Evolutionary conservation across 2,329 filamentous ascomycete genomes (phyloP).

Genomic region (Aspergillus pseudoterreus): DNA sequence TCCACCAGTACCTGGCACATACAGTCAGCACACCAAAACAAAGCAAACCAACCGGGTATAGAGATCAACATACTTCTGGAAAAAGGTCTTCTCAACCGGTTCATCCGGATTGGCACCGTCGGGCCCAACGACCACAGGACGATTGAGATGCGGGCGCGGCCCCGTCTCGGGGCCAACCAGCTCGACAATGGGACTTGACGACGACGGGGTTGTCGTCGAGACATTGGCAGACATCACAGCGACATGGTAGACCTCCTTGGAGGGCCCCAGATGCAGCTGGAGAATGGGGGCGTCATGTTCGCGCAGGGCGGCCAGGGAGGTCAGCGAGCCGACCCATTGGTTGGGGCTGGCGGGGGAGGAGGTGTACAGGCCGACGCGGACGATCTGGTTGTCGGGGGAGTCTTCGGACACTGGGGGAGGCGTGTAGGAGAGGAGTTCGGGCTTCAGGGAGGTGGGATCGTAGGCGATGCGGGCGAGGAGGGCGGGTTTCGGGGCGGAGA

Average conservation of each 20-base stretch:
- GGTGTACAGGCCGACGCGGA: constrained; percentile 52
- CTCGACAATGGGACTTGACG: constrained; percentile 26
- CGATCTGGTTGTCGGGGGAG: constrained; percentile 43
- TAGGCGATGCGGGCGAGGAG: constrained; percentile 41
- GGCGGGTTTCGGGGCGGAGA: constrained; percentile 29
- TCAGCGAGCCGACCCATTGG: constrained; percentile 40
- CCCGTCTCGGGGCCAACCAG: constrained; percentile 31
- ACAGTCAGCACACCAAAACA: no score
- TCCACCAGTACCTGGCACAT: constrained; percentile 44
- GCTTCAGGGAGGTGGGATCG: constrained; percentile 33
- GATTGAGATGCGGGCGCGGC: constrained; percentile 37
- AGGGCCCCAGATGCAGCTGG: constrained; percentile 37
- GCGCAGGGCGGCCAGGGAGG: constrained; percentile 33
- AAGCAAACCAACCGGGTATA: no score
- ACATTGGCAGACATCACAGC: constrained; percentile 28
- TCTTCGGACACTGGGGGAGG: constrained; percentile 24
- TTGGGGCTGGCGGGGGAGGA: constrained; percentile 26
- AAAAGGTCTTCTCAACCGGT: constrained; percentile 40
- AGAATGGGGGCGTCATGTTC: constrained; percentile 28
- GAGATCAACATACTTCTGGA: constrained; percentile 37
- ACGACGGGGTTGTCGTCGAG: constrained; percentile 13
- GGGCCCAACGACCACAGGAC: constrained; percentile 35
- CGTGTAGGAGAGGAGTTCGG: constrained; percentile 37
- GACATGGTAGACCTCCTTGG: constrained; percentile 38
- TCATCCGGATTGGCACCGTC: constrained; percentile 38